Evolutionary conservation across 192 early-diverging fungal species (phyloP), one percentile per base, ranked within the genome.

Genomic region (Coemansia sp.): DNA sequence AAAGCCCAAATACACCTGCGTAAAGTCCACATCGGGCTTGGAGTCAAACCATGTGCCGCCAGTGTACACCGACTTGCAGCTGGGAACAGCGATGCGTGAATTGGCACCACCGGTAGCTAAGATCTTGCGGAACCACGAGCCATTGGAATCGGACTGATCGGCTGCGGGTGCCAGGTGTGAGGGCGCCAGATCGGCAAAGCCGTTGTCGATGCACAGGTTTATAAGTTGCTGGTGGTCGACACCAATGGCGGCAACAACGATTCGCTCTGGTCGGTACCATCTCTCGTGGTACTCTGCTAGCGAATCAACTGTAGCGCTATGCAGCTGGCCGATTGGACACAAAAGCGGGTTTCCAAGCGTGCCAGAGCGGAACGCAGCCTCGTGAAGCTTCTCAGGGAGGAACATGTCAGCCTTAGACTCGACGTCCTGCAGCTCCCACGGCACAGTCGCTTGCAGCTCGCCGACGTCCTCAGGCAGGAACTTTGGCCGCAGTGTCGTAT

Each of bases 251-350:
- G 91, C 90, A 14, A 98, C 82, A 3, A 95, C 94, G 52, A 98
- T 94, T 46, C 95, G 87, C 57, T 96, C 91, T 0, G 96, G 95
- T 6, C 88, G 85, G 72, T 90, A 95, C 95, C 94, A 96, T 10
- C 76, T 87, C 17, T 81, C 65, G 52, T 90, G 88, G 70, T 90
- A 98, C 6, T 79, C 57, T 36, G 80, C 84, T 38, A 98, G 85
- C 15, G 84, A 68, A 2, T 86, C 84, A 1, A 89, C 83, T 1
- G 88, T 90, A 64, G 94, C 89, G 0, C 56, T 60, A 31, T 83
- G 72, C 17, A 97, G 84, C 62, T 82, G 85, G 14, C 85, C 83
- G 14, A 86, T 71, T 2, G 91, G 85, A 62, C 91, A 92, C 11
- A 93, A 59, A 17, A 94, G 66, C 12, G 91, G 90, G 57, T 87